Evolutionary conservation across 2,329 filamentous ascomycete species (phyloP).

Genomic region (Scleromitrula shiraiana): DNA sequence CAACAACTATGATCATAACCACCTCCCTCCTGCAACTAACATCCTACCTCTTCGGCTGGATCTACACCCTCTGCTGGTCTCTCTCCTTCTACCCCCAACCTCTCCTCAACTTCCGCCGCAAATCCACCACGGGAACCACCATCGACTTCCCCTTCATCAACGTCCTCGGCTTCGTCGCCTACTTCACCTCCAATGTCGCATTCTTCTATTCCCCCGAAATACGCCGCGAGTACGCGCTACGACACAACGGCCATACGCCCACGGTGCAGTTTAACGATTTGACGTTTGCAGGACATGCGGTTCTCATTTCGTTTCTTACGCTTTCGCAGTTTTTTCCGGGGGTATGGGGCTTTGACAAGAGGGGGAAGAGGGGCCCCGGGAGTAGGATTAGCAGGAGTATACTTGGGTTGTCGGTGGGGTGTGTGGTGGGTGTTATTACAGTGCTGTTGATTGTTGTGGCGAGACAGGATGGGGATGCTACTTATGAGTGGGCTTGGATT

Average conservation of each 20-base stretch:
- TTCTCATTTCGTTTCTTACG: slow-evolving; percentile 63
- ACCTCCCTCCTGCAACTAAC: slow-evolving; percentile 38
- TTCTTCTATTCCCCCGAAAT: slow-evolving; percentile 77
- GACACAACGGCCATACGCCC: slow-evolving; percentile 67
- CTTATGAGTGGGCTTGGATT: slow-evolving; percentile 50
- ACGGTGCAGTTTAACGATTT: slow-evolving; percentile 89
- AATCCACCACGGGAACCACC: slow-evolving; percentile 73
- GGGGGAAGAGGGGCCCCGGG: slow-evolving; percentile 38
- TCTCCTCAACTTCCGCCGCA: slow-evolving; percentile 67
- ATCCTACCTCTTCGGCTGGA: slow-evolving; percentile 61
- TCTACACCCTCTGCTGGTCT: slow-evolving; percentile 73
- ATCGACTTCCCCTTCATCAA: slow-evolving; percentile 83
- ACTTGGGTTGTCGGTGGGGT: slow-evolving; percentile 61
- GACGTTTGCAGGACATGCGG: slow-evolving; percentile 75
- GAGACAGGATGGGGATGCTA: slow-evolving; percentile 33
- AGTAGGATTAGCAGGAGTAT: slow-evolving; percentile 54
- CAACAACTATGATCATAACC: slow-evolving; percentile 16
- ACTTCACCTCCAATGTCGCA: slow-evolving; percentile 63
- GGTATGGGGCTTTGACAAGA: slow-evolving; percentile 69
- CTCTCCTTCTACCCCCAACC: slow-evolving; percentile 90
- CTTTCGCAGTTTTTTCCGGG: slow-evolving; percentile 66
- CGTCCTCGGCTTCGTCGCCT: slow-evolving; percentile 61
- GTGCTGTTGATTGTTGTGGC: slow-evolving; percentile 39
- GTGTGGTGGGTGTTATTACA: slow-evolving; percentile 46
- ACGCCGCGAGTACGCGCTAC: slow-evolving; percentile 71